Evolutionary conservation across 345 rosid species (phyloP).

Genomic region (Gossypium arboreum): DNA sequence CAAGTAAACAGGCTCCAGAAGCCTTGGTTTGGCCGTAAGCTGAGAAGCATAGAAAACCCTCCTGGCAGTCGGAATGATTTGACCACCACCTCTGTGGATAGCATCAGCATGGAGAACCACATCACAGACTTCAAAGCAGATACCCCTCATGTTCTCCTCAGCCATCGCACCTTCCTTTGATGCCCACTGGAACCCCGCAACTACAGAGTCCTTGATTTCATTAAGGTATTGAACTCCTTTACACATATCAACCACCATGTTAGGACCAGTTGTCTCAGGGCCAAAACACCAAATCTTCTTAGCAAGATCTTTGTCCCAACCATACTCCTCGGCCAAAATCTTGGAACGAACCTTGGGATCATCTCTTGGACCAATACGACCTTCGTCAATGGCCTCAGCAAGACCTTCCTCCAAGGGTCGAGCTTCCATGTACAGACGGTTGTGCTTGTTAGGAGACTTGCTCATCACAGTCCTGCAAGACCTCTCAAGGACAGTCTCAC

Average conservation of each 20-base stretch:
- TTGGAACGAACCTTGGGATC: constrained; percentile 46
- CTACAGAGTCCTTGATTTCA: constrained; percentile 59
- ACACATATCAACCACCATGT: constrained; percentile 55
- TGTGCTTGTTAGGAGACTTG: constrained; percentile 58
- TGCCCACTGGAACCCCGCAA: constrained; percentile 64
- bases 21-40: constrained; percentile 53
- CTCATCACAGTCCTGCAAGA: constrained; percentile 48
- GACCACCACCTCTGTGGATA: constrained; percentile 55
- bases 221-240: constrained; percentile 57
- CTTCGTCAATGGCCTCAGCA: constrained; percentile 51
- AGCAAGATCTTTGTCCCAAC: constrained; percentile 57
- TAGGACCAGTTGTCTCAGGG: constrained; percentile 57
- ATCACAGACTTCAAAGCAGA: constrained; percentile 50
- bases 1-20: constrained; percentile 44
- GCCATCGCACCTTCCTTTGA: constrained; percentile 47
- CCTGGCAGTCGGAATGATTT: constrained; percentile 52
- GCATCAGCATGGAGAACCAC: constrained; percentile 58
- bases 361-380: constrained; percentile 52
- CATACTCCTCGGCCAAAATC: constrained; percentile 47
- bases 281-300: constrained; percentile 62
- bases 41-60: constrained; percentile 56
- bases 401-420: constrained; percentile 50
- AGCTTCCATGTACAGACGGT: constrained; percentile 60
- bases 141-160: constrained; percentile 56
- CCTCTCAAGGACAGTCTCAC: constrained; percentile 55